phyloP scores from a whole-genome alignment of 2,329 filamentous ascomycete species.

The Fusarium papillatum region DNA sequence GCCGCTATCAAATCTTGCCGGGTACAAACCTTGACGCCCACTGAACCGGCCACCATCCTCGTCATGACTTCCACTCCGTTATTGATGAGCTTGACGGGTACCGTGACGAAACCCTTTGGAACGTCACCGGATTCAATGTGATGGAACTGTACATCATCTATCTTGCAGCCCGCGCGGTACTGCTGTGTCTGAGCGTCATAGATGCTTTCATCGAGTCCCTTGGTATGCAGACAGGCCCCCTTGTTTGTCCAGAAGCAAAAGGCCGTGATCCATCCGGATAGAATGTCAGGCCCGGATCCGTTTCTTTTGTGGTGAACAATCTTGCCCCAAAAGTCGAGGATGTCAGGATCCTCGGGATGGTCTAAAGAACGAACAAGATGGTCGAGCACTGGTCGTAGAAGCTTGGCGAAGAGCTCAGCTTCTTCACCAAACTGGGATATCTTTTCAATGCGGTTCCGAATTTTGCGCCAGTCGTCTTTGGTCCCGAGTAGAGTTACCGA shows the following conservation, averaged over 20 bases:
- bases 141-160: conserved; percentile 16
- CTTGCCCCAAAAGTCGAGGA: conserved; percentile 54
- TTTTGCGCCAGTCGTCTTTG: conserved; percentile 57
- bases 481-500: conserved; percentile 65
- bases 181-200: not conserved
- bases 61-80: not conserved
- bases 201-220: not conserved
- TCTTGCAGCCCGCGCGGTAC: not conserved
- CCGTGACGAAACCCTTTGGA: conserved; percentile 16
- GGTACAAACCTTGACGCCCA: conserved; percentile 16
- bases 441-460: conserved; percentile 48
- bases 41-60: conserved; percentile 33
- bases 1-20: not conserved
- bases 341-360: conserved; percentile 34
- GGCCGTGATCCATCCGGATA: conserved; percentile 31
- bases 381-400: conserved; percentile 54
- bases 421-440: conserved; percentile 55
- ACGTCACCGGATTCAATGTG: not conserved
- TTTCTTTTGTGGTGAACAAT: conserved; percentile 15
- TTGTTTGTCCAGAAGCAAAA: conserved; percentile 34
- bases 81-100: conserved; percentile 27
- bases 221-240: not conserved
- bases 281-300: not conserved
- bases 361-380: conserved; percentile 55
- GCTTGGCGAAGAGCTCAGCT: conserved; percentile 45